Conservation (phyloP, 2,329 filamentous ascomycete genomes). For the Alternaria conjuncta region DNA sequence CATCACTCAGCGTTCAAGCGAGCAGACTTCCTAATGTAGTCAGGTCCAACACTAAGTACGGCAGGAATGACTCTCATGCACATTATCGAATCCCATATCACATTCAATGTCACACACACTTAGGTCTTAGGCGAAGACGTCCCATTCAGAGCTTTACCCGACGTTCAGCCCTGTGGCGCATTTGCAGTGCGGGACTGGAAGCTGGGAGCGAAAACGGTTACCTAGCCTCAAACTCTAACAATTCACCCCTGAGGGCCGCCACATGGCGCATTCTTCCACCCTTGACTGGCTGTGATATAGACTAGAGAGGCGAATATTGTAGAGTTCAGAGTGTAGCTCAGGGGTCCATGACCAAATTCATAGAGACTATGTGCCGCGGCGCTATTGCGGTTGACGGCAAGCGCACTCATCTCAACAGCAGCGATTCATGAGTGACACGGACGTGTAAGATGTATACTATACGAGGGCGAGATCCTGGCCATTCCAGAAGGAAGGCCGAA, state of each 20-base stretch:
- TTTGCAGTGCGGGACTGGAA: neutral
- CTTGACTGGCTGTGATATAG: neutral
- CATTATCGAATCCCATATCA: neutral
- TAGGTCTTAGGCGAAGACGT: conserved; percentile 1
- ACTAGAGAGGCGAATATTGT: neutral
- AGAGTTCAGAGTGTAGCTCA: neutral
- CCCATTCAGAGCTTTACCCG: conserved; percentile 3
- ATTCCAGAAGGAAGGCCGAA: neutral
- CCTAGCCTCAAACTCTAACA: neutral
- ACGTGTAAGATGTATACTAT: conserved; percentile 1
- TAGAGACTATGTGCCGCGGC: neutral
- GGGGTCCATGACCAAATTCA: conserved; percentile 1
- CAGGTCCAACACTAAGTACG: neutral
- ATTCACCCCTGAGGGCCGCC: conserved; percentile 3
- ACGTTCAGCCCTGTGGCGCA: conserved; percentile 2
- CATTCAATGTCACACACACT: neutral
- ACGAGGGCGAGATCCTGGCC: neutral
- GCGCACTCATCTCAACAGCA: conserved; percentile 1
- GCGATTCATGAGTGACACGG: conserved; percentile 2
- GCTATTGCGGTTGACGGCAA: conserved; percentile 1
- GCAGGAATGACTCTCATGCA: neutral
- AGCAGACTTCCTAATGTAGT: neutral
- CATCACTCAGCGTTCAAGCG: neutral
- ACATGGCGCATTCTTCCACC: neutral
- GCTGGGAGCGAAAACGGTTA: conserved; percentile 13